Evolutionary conservation across 352 stramenopile species (phyloP).

Genomic region (Salisapilia sapeloensis): DNA sequence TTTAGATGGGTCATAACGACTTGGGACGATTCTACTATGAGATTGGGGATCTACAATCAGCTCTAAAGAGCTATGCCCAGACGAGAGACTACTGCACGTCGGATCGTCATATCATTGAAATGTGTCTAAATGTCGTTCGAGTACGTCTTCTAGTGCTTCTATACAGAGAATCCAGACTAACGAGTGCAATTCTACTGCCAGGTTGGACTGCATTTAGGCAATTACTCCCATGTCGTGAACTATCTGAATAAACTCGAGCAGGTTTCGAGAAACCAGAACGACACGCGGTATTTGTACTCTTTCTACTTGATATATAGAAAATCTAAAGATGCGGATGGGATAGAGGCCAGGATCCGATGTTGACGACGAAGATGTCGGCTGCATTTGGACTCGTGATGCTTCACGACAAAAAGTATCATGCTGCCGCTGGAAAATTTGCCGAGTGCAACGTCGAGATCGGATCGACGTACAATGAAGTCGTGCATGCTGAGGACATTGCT

Average conservation of each 20-base stretch:
- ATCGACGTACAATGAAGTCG: slow-evolving; percentile 53
- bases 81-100: slow-evolving; percentile 83
- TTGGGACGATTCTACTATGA: slow-evolving; percentile 81
- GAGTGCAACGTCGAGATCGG: slow-evolving; percentile 69
- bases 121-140: slow-evolving; percentile 83
- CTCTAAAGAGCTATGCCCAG: slow-evolving; percentile 76
- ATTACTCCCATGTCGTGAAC: slow-evolving; percentile 74
- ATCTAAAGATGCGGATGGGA: neutral
- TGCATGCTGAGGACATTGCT: slow-evolving; percentile 77
- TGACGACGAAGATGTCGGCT: slow-evolving; percentile 71
- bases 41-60: slow-evolving; percentile 46
- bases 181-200: slow-evolving; percentile 5
- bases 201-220: slow-evolving; percentile 69
- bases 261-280: slow-evolving; percentile 41
- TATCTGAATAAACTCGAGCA: slow-evolving; percentile 80
- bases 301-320: neutral
- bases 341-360: slow-evolving; percentile 8
- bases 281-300: slow-evolving; percentile 26
- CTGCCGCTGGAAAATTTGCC: slow-evolving; percentile 62
- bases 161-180: too few species aligned
- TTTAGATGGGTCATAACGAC: slow-evolving; percentile 78
- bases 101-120: slow-evolving; percentile 81
- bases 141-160: slow-evolving; percentile 7
- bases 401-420: slow-evolving; percentile 66
- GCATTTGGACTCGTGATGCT: slow-evolving; percentile 66